These are phyloP conservation scores for Diversispora epigaea DNA, from an alignment of 192 early-diverging fungal species.

Conservation along the genomic window DNA sequence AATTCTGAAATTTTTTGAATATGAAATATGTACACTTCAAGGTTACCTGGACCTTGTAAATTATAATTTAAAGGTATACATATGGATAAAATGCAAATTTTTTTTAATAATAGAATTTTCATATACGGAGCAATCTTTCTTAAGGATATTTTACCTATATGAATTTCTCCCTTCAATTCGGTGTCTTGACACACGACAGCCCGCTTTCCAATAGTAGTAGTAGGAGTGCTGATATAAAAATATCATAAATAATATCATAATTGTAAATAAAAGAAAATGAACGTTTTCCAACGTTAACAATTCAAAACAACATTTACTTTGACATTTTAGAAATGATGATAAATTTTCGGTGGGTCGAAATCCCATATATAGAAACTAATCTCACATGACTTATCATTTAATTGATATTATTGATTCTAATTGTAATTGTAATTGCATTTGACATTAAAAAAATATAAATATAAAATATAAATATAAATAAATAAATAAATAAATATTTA, in stretches of 20 bases:
- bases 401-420: too few species aligned
- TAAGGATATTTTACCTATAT: constrained; percentile 41
- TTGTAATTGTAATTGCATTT: too few species aligned
- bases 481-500: too few species aligned
- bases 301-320: neutral
- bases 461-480: too few species aligned
- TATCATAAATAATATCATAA: neutral
- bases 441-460: too few species aligned
- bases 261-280: neutral
- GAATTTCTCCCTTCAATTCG: constrained; percentile 52
- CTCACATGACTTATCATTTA: too few species aligned
- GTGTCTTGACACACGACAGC: constrained; percentile 55
- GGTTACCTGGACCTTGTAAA: constrained; percentile 9
- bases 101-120: neutral
- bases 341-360: too few species aligned
- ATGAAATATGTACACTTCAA: neutral
- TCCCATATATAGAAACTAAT: too few species aligned
- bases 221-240: neutral
- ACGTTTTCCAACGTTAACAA: too few species aligned
- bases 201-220: constrained; percentile 37
- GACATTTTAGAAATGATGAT: neutral
- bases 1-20: neutral
- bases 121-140: neutral
- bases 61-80: neutral
- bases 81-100: neutral